phyloP scores from a whole-genome alignment of 495 filamentous ascomycete species.

The Neurospora sp. region DNA sequence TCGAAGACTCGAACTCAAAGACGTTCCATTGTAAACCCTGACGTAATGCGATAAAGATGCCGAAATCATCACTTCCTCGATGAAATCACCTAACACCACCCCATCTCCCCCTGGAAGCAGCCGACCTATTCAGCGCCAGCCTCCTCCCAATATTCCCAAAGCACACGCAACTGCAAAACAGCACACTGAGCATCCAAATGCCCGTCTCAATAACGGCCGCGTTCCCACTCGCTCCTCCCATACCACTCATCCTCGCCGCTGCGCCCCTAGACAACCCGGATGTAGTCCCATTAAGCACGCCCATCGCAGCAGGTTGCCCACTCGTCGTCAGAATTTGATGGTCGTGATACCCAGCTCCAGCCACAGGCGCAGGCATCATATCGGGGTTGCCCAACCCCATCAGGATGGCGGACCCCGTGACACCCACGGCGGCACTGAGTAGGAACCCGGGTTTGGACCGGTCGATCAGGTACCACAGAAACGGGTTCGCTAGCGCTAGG shows the following conservation, averaged over 20 bases:
- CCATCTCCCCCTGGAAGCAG: constrained; percentile 26
- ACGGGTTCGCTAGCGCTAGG: constrained; percentile 84
- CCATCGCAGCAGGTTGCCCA: background rate
- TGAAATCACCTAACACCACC: constrained; percentile 20
- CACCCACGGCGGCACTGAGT: constrained; percentile 58
- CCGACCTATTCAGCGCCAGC: constrained; percentile 45
- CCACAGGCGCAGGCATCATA: constrained; percentile 55
- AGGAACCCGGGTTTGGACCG: constrained; percentile 76
- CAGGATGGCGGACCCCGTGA: constrained; percentile 62
- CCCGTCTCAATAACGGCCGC: constrained; percentile 69
- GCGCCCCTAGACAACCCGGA: background rate
- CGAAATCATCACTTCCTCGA: background rate
- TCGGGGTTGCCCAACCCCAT: constrained; percentile 57
- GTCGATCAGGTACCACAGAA: constrained; percentile 93
- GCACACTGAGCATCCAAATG: constrained; percentile 82
- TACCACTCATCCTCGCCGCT: constrained; percentile 4
- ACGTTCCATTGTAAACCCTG: background rate
- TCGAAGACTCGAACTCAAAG: background rate
- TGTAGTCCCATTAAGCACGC: background rate
- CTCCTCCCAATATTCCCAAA: constrained; percentile 92
- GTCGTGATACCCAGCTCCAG: constrained; percentile 1
- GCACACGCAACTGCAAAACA: constrained; percentile 90
- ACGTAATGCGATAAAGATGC: background rate
- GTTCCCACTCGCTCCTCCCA: constrained; percentile 43
- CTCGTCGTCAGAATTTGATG: background rate